Base-by-base conservation (phyloP, 345 rosid species). In the Draba incana region DNA sequence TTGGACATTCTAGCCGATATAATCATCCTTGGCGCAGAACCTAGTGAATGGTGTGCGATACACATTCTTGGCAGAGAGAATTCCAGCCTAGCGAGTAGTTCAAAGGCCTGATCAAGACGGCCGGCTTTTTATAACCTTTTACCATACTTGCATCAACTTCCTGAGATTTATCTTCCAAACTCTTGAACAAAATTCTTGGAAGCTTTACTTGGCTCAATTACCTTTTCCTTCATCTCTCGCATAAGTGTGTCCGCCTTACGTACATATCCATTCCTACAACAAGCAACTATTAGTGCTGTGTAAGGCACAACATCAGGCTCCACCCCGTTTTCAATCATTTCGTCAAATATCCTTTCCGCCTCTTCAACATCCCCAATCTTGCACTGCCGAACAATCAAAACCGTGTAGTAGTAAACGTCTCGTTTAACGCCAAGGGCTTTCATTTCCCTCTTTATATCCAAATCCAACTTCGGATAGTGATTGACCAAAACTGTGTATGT, bases 341-440 rank as follows among this genome's bases (percentile, higher is more conserved):
- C 72, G 67, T 71, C 20, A 53, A 81, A 84, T 35, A 86, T 72
- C 20, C 45, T 49, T 42, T 64, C 16, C 15, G 93, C 93, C 77
- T 71, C 84, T 46, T 24, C 28, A 50, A 86, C 70, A 44, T 85
- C 81, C 16, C 81, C 74, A 49, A 76, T 73, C 78, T 81, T 85
- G 74, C 87, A 85, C 55, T 69, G 79, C 55, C 52, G 57, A 63
- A 79, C 77, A 57, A 92, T 88, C 82, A 88, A 43, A 66, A 80
- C 86, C 7, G 88, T 88, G 69, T 84, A 89, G 76, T 80, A 81
- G 68, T 71, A 52, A 65, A 82, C 86, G 38, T 84, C 88, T 28
- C 83, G 89, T 69, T 68, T 43, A 57, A 92, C 46, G 10, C 69
- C 81, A 74, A 16, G 55, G 16, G 44, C 69, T 39, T 68, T 66